phyloP scores from a whole-genome alignment of 83 land plant genomes.

The Larix sibirica region DNA sequence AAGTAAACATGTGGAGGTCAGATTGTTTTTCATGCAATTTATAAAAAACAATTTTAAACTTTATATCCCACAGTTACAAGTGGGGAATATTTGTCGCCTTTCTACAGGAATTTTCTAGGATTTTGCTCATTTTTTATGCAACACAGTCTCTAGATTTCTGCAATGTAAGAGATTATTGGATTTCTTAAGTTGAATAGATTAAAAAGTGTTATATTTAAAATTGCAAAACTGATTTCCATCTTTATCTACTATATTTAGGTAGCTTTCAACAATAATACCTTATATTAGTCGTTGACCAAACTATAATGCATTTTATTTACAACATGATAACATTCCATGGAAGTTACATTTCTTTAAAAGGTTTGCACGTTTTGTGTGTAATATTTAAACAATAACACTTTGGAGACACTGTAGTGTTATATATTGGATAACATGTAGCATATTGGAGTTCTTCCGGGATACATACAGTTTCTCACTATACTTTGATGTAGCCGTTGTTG shows the following conservation, averaged over 20 bases:
- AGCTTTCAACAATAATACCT: background rate
- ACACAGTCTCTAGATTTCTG: conserved; percentile 94
- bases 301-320: background rate
- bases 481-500: too few species aligned
- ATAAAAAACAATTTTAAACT: too few species aligned
- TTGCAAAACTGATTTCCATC: background rate
- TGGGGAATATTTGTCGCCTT: too few species aligned
- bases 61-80: too few species aligned
- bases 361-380: background rate
- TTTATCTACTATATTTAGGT: background rate
- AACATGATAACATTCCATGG: background rate
- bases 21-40: too few species aligned
- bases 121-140: conserved; percentile 99
- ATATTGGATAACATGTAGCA: too few species aligned
- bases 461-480: background rate
- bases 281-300: background rate
- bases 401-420: too few species aligned
- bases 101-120: conserved; percentile 93
- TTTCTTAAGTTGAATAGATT: background rate
- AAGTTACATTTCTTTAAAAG: background rate
- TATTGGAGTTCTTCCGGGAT: too few species aligned
- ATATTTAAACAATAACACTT: background rate
- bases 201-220: background rate
- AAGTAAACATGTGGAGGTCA: too few species aligned
- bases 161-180: conserved; percentile 53